These are phyloP conservation scores for Termitomyces sp. DNA, from an alignment of 768 basidiomycete genomes.

Conservation along the genomic window DNA sequence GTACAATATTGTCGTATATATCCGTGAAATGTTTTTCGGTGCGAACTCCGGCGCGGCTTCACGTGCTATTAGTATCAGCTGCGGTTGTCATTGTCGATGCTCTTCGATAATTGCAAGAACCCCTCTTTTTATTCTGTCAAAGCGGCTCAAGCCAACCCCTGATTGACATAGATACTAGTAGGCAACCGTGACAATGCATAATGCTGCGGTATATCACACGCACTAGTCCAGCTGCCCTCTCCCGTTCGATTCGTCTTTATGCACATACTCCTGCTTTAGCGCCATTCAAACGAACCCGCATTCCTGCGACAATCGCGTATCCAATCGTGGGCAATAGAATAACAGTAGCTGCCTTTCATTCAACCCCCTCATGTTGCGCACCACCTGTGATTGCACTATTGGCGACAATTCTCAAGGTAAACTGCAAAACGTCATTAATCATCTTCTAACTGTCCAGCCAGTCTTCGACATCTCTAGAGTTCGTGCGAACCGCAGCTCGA, in stretches of 20 bases:
- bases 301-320: background rate
- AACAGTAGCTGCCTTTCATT: conserved; percentile 26
- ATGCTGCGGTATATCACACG: conserved; percentile 45
- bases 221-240: conserved; percentile 16
- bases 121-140: background rate
- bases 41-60: background rate
- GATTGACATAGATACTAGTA: background rate
- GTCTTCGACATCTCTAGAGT: conserved; percentile 69
- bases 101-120: background rate
- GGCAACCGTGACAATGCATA: conserved; percentile 30
- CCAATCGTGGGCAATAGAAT: background rate
- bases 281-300: background rate
- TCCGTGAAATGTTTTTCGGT: background rate
- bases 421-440: background rate
- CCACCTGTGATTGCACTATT: conserved; percentile 47
- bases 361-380: conserved; percentile 27
- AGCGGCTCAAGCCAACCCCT: background rate
- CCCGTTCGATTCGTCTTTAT: conserved; percentile 9
- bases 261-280: background rate
- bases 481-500: conserved; percentile 65
- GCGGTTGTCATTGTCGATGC: background rate
- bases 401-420: conserved; percentile 59
- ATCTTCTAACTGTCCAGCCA: conserved; percentile 22
- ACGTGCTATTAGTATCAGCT: background rate
- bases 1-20: conserved; percentile 1